Evolutionary conservation across 2,329 filamentous ascomycete species (phyloP), one percentile per base, ranked within the genome.

Genomic region (Trichothecium roseum): DNA sequence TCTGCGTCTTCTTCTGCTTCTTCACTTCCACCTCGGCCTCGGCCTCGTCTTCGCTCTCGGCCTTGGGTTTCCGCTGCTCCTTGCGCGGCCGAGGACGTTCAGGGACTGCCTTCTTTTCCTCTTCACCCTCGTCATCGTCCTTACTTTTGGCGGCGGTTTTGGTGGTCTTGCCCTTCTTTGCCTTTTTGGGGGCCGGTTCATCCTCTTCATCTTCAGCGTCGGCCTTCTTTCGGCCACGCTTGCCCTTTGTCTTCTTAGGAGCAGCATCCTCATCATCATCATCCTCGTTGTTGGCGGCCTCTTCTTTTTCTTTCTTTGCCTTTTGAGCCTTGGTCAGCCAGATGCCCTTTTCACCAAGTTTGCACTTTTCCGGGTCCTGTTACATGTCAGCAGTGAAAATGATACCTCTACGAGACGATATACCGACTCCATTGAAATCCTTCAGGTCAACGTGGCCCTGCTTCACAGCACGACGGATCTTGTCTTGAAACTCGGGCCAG

Each of bases 381-480:
- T 40, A 18, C 37, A 24, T 37, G 16, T 14, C 13, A 17, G 7
- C 26, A 10, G 10, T 24, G 20, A 24, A 24, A 24, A 24, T 6
- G n/a, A n/a, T n/a, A n/a, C n/a, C n/a, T n/a, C 20, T 24, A 24
- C 26, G 22, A 17, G 4, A 15, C 9, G 14, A 12, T 47, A 17
- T 22, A 66, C 82, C 62, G 70, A 94, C 87, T 10, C 86, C 86
- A 24, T 81, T 89, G 77, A 86, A 95, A 47, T 95, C 89, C 35
- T 84, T 80, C 29, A 85, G 70, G 45, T 83, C 81, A 47, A 96
- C 81, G 48, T 91, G 84, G 17, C 85, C 86, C 53, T 88, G 72
- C 39, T 72, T 68, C 17, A 95, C 57, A 35, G 82, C 84, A 31
- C 71, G 72, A 34, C 72, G 67, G 44, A 95, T 65, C 65, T 91